phyloP scores from a whole-genome alignment of 495 filamentous ascomycete species.

The Neurospora sp. region DNA sequence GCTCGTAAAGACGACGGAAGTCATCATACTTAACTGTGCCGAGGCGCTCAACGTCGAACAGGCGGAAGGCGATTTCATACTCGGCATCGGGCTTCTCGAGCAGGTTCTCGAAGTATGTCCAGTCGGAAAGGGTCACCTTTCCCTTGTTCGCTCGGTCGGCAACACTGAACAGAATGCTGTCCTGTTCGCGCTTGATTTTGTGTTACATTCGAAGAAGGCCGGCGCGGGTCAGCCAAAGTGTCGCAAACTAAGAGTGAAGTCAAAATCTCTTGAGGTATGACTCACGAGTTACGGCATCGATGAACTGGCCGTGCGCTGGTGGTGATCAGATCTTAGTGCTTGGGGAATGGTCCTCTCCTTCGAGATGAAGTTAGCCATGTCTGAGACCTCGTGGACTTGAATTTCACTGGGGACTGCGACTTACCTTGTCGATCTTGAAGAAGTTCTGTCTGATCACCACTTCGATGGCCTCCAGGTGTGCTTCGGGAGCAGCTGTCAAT shows the following conservation, averaged over 20 bases:
- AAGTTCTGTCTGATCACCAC: background rate
- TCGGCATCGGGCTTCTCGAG: conserved; percentile 91
- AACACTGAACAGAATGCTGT: conserved; percentile 80
- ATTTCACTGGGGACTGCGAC: background rate
- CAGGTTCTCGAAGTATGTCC: conserved; percentile 87
- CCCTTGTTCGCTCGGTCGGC: conserved; percentile 69
- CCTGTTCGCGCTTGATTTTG: conserved; percentile 93
- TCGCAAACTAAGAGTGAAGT: conserved; percentile 11
- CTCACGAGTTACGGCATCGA: conserved; percentile 59
- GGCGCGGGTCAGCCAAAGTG: conserved; percentile 10
- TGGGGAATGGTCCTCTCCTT: background rate
- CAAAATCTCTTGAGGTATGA: conserved; percentile 4
- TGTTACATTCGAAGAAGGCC: conserved; percentile 47
- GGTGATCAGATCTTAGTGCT: background rate
- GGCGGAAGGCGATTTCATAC: conserved; percentile 94
- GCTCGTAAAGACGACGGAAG: conserved; percentile 69
- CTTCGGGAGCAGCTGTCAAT: background rate
- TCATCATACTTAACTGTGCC: conserved; percentile 80
- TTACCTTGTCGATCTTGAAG: background rate
- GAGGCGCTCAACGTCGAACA: conserved; percentile 76
- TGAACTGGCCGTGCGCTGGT: conserved; percentile 46
- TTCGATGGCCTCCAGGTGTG: background rate
- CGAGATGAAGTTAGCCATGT: background rate
- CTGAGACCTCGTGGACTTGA: background rate
- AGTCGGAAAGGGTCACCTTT: conserved; percentile 70